Evolutionary conservation across 75 land plant species (phyloP), one percentile per base, ranked within the genome.

Genomic region (Cupressus sempervirens): DNA sequence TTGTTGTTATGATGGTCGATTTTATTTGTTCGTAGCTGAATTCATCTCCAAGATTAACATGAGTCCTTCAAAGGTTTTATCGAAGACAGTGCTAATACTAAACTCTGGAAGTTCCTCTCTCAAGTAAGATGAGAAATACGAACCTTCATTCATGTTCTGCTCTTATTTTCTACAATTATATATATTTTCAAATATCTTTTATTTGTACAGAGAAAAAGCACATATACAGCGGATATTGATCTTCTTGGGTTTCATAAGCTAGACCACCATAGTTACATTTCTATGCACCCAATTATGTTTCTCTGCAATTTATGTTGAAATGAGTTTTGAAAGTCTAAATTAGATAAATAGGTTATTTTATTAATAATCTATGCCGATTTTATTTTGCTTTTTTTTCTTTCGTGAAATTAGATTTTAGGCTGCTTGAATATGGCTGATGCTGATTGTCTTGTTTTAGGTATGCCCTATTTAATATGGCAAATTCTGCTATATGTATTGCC

Each of bases 91-190:
- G 84, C 87, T 89, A 58, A 87, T 89, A 40, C 86, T 89, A 20
- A 89, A 89, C 83, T 80, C 91, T 34, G 89, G 91, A 52, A 89
- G 89, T 80, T 89, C 91, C 29, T 89, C 91, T 30, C 85, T 89
- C 84, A 89, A 89, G 89, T 89, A 82, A 84, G 2, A 15, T 2
- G 14, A 1, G 2, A 50, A 50, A 50, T 12, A 35, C 23, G 43
- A 75, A 2, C n/a, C 32, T 82, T 62, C 29, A 3, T 41, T 41
- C 40, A 18, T 81, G 18, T 20, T 14, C 13, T 29, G 46, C 15
- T n/a, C n/a, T 1, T 23, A 62, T 62, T 56, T 62, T 20, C 26
- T 23, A 23, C 8, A 62, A 20, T 62, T 20, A 7, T 58, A 5
- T 23, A 20, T 26, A n/a, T 62, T 23, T 62, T 23, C 5, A 62